Percentiles rank a stretch among this genome's conserved stretches.
These are phyloP conservation scores for Teratosphaeria epicoccoides DNA, from an alignment of 2,329 filamentous ascomycete genomes.

Conservation along the genomic window DNA sequence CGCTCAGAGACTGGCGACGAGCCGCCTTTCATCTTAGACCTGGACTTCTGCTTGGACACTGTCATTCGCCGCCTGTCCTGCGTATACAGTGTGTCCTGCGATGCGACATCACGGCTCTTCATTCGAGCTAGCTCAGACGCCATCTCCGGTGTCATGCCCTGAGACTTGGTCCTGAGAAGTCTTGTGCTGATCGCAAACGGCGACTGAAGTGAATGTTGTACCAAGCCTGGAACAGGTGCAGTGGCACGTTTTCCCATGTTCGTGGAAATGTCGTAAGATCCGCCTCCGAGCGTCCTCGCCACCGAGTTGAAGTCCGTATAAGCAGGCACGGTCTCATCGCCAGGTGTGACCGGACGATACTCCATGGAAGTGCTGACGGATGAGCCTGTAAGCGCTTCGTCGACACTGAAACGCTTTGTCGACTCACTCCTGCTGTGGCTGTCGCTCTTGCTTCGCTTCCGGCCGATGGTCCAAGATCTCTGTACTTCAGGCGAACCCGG, in stretches of 20 bases:
- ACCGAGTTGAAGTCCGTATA: constrained; percentile 32
- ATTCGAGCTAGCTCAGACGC: constrained; percentile 16
- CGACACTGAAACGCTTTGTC: constrained; percentile 1
- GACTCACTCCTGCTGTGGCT: constrained; percentile 11
- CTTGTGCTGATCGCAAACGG: constrained; percentile 6
- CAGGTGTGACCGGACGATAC: constrained; percentile 1
- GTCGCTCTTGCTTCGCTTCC: constrained; percentile 15
- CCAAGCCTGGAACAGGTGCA: neutral
- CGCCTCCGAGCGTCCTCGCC: constrained; percentile 31
- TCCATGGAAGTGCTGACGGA: neutral
- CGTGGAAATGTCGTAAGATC: constrained; percentile 34
- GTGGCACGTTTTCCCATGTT: constrained; percentile 8
- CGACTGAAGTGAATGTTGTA: constrained; percentile 8
- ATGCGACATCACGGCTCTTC: constrained; percentile 14
- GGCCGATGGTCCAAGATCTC: constrained; percentile 2
- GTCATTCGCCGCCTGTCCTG: constrained; percentile 6
- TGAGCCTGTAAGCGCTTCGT: constrained; percentile 5
- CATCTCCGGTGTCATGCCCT: constrained; percentile 13
- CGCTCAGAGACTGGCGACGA: neutral
- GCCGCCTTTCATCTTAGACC: constrained; percentile 3
- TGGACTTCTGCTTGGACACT: neutral
- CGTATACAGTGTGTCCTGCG: constrained; percentile 4
- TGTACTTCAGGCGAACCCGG: constrained; percentile 2
- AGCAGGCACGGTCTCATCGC: constrained; percentile 12
- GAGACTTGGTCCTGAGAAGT: constrained; percentile 7